Percentiles rank a stretch among this genome's conserved stretches.
phyloP scores from a whole-genome alignment of 208 protist genomes.

The Leishmania guyanensis region DNA sequence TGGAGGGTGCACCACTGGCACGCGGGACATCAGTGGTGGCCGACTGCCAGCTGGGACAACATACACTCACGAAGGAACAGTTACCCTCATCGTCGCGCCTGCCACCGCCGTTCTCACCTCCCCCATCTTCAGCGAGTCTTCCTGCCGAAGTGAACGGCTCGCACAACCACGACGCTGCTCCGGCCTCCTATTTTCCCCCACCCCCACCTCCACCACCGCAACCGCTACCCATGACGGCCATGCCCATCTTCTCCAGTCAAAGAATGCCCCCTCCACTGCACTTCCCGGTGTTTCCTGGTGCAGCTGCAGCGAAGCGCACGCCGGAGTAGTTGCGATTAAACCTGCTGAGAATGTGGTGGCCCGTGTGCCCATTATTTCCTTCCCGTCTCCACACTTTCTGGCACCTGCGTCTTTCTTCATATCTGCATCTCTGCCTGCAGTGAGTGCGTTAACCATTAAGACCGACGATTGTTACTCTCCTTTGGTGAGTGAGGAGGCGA shows the following conservation, averaged over 20 bases:
- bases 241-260: neutral
- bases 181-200: neutral
- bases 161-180: neutral
- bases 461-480: neutral
- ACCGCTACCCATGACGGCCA: neutral
- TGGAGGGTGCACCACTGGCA: neutral
- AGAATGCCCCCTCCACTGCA: constrained; percentile 59
- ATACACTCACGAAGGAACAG: neutral
- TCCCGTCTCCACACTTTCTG: neutral
- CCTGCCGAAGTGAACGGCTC: neutral
- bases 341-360: neutral
- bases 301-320: constrained; percentile 6
- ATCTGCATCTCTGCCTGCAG: neutral
- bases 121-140: neutral
- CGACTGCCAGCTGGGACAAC: neutral
- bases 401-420: neutral
- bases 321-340: neutral
- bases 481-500: neutral
- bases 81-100: neutral
- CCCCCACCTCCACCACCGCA: neutral
- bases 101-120: neutral
- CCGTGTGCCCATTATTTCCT: neutral
- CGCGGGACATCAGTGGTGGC: neutral
- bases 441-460: neutral
- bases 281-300: constrained; percentile 52